These are phyloP conservation scores for Globisporangium emineosum DNA, from an alignment of 352 stramenopile species.

Conservation along the genomic window DNA sequence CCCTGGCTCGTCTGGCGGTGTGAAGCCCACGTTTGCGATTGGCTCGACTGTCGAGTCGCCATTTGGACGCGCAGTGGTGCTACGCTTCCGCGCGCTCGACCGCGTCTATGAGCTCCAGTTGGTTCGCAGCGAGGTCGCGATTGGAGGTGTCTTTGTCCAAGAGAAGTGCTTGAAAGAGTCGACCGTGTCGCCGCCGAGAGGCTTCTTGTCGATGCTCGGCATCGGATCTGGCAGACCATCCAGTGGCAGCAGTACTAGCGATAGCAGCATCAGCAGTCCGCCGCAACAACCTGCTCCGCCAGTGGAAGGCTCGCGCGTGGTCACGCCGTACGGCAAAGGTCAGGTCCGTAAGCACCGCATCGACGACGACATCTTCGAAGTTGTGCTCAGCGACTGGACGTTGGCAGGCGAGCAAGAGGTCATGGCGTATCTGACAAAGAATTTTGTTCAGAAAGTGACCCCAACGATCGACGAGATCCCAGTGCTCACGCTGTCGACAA, in stretches of 20 bases:
- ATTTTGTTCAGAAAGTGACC: slow-evolving; percentile 30
- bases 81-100: slow-evolving; percentile 60
- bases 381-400: slow-evolving; percentile 53
- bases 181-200: slow-evolving; percentile 51
- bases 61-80: slow-evolving; percentile 67
- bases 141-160: slow-evolving; percentile 46
- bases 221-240: slow-evolving; percentile 20
- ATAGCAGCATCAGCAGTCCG: not conserved
- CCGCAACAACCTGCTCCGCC: slow-evolving; percentile 11
- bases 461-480: slow-evolving; percentile 34
- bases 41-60: slow-evolving; percentile 66
- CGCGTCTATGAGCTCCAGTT: slow-evolving; percentile 71
- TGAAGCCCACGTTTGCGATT: slow-evolving; percentile 50
- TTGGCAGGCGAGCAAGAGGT: slow-evolving; percentile 36
- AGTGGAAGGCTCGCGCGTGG: slow-evolving; percentile 35
- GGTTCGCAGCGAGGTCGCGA: slow-evolving; percentile 37
- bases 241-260: slow-evolving; percentile 3
- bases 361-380: slow-evolving; percentile 41
- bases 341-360: slow-evolving; percentile 44
- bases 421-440: slow-evolving; percentile 51
- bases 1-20: slow-evolving; percentile 26
- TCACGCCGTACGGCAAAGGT: slow-evolving; percentile 61
- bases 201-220: slow-evolving; percentile 69
- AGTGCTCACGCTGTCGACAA: slow-evolving; percentile 26
- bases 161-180: slow-evolving; percentile 48